phyloP scores from a whole-genome alignment of 805 yeast species.

The Candida germanica region DNA sequence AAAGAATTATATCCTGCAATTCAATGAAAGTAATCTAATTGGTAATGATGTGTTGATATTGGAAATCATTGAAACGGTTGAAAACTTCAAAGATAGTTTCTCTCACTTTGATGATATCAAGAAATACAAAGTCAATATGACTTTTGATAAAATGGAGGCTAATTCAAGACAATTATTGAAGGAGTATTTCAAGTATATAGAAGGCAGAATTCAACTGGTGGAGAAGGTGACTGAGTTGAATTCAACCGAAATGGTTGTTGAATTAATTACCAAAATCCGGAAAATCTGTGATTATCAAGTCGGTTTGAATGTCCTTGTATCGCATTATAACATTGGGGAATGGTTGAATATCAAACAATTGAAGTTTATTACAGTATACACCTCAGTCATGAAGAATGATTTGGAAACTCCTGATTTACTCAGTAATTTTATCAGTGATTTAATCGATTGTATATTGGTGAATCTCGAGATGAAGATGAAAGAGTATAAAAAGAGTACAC shows the following conservation, averaged over 20 bases:
- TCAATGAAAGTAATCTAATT: constrained; percentile 13
- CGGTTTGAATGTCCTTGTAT: constrained; percentile 50
- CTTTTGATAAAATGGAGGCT: constrained; percentile 5
- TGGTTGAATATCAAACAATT: constrained; percentile 70
- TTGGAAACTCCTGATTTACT: constrained; percentile 49
- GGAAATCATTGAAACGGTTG: constrained; percentile 46
- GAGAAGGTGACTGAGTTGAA: constrained; percentile 59
- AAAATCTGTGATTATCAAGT: constrained; percentile 59
- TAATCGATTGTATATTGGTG: constrained; percentile 69
- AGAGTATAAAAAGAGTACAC: constrained; percentile 40
- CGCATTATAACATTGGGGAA: constrained; percentile 51
- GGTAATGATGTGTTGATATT: constrained; percentile 28
- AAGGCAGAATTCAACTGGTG: constrained; percentile 44
- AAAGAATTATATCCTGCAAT: constrained; percentile 11
- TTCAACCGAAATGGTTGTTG: constrained; percentile 70
- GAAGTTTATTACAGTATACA: constrained; percentile 41
- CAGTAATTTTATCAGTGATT: constrained; percentile 70
- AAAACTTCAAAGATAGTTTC: constrained; percentile 18
- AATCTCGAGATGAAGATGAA: constrained; percentile 61
- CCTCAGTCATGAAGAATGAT: constrained; percentile 44
- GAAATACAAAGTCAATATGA: constrained; percentile 9
- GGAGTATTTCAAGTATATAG: constrained; percentile 58
- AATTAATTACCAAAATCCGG: constrained; percentile 63
- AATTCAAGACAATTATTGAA: constrained; percentile 35
- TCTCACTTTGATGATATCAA: constrained; percentile 10